Evolutionary conservation across 345 rosid genomes (phyloP), one percentile per base, ranked within the genome.

Genomic region (Heritiera fomes): DNA sequence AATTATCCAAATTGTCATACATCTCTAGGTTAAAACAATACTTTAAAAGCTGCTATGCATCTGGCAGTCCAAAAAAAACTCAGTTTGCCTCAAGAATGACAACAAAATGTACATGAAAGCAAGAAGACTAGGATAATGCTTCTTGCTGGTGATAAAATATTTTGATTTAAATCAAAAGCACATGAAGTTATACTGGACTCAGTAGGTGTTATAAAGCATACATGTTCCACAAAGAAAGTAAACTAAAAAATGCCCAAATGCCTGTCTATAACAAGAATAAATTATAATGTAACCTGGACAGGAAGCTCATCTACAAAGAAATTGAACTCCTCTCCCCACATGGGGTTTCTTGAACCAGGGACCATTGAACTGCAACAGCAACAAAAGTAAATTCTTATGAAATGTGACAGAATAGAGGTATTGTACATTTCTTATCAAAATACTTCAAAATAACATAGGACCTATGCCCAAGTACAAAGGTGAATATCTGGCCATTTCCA

Each of bases 321-420:
- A 84, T 94, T 89, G 83, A 96, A 94, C 89, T 96, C 97, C 85
- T 96, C 99, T 74, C 98, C 98, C 99, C 98, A 96, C 98, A 96
- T 88, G 45, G 99, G 99, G 88, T 96, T 91, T 89, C 98, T 89
- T 77, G 98, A 92, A 85, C 98, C 97, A 78, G 97, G 98, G 80
- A 96, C 89, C 99, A 96, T 96, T 49, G 98, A 96, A 86, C 97
- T 96, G 88, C 78, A 79, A 81, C 67, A 83, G 77, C 10, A 81
- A 82, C 55, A 80, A 34, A 79, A 40, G 13, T 28, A 77, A 86
- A 52, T 58, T 34, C 43, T 6, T 47, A 50, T 38, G 50, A 45
- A 18, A 75, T 62, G 61, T 46, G 13, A 34, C 49, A 50, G n/a
- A 12, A 34, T 64, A 60, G 45, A 45, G 62, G 41, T 47, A 63